These are phyloP conservation scores for Colletotrichum tofieldiae DNA, from an alignment of 2,329 filamentous ascomycete genomes.

Conservation along the genomic window DNA sequence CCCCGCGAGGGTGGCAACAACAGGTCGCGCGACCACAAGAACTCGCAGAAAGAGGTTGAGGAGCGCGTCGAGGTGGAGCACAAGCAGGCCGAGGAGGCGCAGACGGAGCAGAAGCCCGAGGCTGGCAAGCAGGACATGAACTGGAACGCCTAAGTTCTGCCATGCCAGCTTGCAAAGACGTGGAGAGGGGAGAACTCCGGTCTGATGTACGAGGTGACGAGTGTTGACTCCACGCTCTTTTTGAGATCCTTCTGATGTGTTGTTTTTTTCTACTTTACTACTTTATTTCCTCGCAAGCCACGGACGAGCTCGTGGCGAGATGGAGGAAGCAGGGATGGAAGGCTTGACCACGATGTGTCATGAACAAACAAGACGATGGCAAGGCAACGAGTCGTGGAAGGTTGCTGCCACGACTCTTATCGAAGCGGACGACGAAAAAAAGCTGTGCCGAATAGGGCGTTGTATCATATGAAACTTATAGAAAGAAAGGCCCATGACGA, in stretches of 20 bases:
- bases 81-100: conserved; percentile 33
- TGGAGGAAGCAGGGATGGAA: conserved; percentile 4
- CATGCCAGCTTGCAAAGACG: background rate
- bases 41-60: background rate
- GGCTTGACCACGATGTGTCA: background rate
- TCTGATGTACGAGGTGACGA: background rate
- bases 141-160: conserved; percentile 32
- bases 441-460: background rate
- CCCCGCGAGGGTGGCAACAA: background rate
- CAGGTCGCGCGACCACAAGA: background rate
- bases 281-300: background rate
- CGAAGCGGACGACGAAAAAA: background rate
- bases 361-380: background rate
- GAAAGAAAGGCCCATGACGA: background rate
- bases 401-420: background rate
- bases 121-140: conserved; percentile 40
- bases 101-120: conserved; percentile 36
- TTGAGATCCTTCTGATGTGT: background rate
- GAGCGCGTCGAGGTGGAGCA: conserved; percentile 14
- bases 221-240: background rate
- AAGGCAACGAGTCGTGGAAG: background rate
- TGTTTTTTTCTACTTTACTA: background rate
- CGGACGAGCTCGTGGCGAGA: background rate
- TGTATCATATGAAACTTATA: conserved; percentile 15
- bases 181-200: background rate